Percentiles rank a stretch among this genome's conserved stretches.
Conservation (phyloP, 495 filamentous ascomycete species). For the Penicillium canescens region DNA sequence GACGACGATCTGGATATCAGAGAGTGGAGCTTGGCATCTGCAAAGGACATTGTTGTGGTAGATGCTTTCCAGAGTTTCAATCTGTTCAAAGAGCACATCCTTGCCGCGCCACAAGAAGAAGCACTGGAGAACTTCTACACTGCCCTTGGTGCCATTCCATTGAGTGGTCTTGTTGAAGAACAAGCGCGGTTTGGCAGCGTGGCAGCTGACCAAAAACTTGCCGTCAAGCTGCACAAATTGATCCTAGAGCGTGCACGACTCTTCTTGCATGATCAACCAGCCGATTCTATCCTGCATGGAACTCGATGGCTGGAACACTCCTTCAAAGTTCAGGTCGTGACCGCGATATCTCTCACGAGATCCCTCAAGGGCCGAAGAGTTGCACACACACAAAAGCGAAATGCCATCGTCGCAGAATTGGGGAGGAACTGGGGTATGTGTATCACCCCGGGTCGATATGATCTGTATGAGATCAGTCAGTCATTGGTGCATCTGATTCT, state of each 20-base stretch:
- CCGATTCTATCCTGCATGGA: slow-evolving; percentile 75
- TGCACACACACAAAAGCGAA: slow-evolving; percentile 67
- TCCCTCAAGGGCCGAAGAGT: slow-evolving; percentile 67
- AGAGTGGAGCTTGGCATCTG: slow-evolving; percentile 70
- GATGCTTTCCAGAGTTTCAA: slow-evolving; percentile 86
- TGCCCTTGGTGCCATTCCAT: slow-evolving; percentile 43
- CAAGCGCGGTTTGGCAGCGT: slow-evolving; percentile 47
- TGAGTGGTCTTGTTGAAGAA: slow-evolving; percentile 49
- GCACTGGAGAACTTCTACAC: slow-evolving; percentile 79
- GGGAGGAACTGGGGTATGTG: slow-evolving; percentile 50
- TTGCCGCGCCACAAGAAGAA: slow-evolving; percentile 88
- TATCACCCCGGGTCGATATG: slow-evolving; percentile 62
- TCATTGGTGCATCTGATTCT: slow-evolving; percentile 78
- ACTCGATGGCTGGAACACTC: slow-evolving; percentile 87
- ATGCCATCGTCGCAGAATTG: slow-evolving; percentile 61
- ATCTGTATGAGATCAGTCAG: slow-evolving; percentile 87
- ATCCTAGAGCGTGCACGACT: slow-evolving; percentile 84
- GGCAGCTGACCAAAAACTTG: slow-evolving; percentile 52
- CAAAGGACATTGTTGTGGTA: slow-evolving; percentile 72
- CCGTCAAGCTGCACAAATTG: slow-evolving; percentile 66
- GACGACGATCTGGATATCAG: slow-evolving; percentile 74
- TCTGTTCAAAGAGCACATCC: slow-evolving; percentile 76
- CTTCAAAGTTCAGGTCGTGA: slow-evolving; percentile 72
- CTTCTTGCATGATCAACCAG: slow-evolving; percentile 74
- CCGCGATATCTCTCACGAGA: slow-evolving; percentile 69